A percentile compares a stretch with the other conserved stretches of the same genome.
These are phyloP conservation scores for Adenanthera pavonina DNA, from an alignment of 306 rosid species.

Conservation along the genomic window DNA sequence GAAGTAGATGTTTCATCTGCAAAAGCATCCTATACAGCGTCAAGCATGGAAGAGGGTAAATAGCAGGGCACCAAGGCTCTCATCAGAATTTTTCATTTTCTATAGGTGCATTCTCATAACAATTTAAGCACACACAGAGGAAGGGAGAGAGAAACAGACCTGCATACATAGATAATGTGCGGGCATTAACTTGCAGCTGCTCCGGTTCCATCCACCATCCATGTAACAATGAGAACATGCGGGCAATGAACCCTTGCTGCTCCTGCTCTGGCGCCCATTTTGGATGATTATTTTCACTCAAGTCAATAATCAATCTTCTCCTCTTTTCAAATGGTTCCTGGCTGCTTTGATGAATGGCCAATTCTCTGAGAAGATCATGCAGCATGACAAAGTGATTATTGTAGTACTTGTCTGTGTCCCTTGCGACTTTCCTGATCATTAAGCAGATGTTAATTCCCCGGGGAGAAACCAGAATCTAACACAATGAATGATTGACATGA, in stretches of 20 bases:
- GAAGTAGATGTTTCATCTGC: slow-evolving; percentile 58
- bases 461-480: background rate
- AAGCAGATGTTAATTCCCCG: slow-evolving; percentile 11
- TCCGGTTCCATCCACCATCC: slow-evolving; percentile 45
- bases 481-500: background rate
- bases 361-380: slow-evolving; percentile 68
- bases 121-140: background rate
- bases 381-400: slow-evolving; percentile 56
- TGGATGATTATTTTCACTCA: slow-evolving; percentile 44
- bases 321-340: slow-evolving; percentile 44
- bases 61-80: background rate
- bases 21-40: slow-evolving; percentile 25
- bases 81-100: background rate
- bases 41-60: background rate
- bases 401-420: slow-evolving; percentile 48
- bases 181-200: slow-evolving; percentile 39
- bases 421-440: slow-evolving; percentile 50
- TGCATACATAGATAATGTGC: slow-evolving; percentile 62
- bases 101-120: background rate
- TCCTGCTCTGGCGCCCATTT: slow-evolving; percentile 50
- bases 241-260: slow-evolving; percentile 41
- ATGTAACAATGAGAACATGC: slow-evolving; percentile 44
- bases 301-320: slow-evolving; percentile 53
- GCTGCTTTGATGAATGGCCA: slow-evolving; percentile 49
- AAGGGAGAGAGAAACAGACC: slow-evolving; percentile 43